A percentile compares a stretch with the other conserved stretches of the same genome.
Evolutionary conservation across 1,284 basidiomycete species (phyloP).

Genomic region (Ganoderma sinense): DNA sequence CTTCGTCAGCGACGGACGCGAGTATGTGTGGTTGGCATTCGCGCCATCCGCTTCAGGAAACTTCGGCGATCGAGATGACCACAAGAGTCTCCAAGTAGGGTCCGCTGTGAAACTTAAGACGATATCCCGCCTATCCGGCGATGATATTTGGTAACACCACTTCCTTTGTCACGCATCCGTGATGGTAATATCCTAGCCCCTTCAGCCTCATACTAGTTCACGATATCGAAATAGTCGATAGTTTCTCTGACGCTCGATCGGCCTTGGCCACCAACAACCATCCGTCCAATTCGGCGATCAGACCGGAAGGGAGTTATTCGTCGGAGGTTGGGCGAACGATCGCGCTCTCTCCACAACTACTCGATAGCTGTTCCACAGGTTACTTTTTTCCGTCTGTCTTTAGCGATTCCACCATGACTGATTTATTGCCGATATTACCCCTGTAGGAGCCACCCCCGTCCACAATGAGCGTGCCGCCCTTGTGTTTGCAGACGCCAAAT

Average conservation of each 20-base stretch:
- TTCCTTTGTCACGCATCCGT: neutral
- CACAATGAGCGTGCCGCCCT: constrained; percentile 1
- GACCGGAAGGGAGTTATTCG: neutral
- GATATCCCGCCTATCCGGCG: neutral
- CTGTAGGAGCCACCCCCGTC: neutral
- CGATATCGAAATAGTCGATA: constrained; percentile 8
- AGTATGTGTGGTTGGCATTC: constrained; percentile 10
- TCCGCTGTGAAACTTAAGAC: constrained; percentile 6
- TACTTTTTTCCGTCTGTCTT: neutral
- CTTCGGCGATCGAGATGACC: neutral
- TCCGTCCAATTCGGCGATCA: neutral
- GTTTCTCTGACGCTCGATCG: neutral
- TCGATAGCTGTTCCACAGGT: neutral
- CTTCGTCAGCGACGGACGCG: constrained; percentile 11
- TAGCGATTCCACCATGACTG: neutral
- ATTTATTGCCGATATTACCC: neutral
- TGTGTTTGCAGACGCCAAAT: neutral
- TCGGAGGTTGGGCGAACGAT: neutral
- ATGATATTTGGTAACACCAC: neutral
- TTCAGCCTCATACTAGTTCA: neutral
- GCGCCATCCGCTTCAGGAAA: neutral
- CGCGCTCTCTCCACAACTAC: neutral
- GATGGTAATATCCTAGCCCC: neutral
- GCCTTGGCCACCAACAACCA: neutral
- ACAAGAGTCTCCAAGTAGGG: constrained; percentile 7